phyloP scores from a whole-genome alignment of 2,329 filamentous ascomycete genomes.

The Trichoderma koningii region DNA sequence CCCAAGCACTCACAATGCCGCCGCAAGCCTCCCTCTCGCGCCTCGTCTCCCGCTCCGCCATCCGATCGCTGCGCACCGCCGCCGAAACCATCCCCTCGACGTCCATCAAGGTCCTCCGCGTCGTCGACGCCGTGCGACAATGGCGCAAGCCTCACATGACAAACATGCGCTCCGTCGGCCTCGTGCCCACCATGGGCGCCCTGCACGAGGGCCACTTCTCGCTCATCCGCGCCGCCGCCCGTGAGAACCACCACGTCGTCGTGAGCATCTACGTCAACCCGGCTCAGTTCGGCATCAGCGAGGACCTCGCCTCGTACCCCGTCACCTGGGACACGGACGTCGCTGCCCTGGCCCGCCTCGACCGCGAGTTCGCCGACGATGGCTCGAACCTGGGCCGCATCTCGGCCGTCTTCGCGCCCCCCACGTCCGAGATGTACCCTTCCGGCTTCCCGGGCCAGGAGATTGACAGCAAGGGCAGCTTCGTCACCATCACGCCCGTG shows the following conservation, averaged over 20 bases:
- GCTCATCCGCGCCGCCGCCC: conserved; percentile 79
- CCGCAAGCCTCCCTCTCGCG: conserved; percentile 18
- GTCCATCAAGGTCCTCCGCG: conserved; percentile 71
- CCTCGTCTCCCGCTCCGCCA: conserved; percentile 21
- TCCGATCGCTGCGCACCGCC: conserved; percentile 27
- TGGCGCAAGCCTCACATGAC: conserved; percentile 68
- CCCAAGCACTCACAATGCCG: not conserved
- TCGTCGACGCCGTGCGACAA: conserved; percentile 69
- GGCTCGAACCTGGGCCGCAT: conserved; percentile 66
- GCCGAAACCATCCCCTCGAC: conserved; percentile 56
- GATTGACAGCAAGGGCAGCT: conserved; percentile 76
- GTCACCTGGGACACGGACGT: conserved; percentile 84
- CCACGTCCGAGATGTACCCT: conserved; percentile 84
- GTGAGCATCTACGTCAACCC: conserved; percentile 96
- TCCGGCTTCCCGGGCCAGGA: conserved; percentile 72
- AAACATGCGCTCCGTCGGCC: conserved; percentile 71
- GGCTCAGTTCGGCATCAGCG: conserved; percentile 86
- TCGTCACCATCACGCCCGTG: conserved; percentile 87
- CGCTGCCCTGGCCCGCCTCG: conserved; percentile 64
- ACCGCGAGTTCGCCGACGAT: conserved; percentile 69
- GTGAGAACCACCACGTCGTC: conserved; percentile 82
- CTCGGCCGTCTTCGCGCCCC: conserved; percentile 83
- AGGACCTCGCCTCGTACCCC: conserved; percentile 88
- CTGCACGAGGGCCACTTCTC: conserved; percentile 90
- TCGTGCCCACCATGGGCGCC: conserved; percentile 97